Evolutionary conservation across 192 early-diverging fungal genomes (phyloP).

Genomic region (Podila horticola): DNA sequence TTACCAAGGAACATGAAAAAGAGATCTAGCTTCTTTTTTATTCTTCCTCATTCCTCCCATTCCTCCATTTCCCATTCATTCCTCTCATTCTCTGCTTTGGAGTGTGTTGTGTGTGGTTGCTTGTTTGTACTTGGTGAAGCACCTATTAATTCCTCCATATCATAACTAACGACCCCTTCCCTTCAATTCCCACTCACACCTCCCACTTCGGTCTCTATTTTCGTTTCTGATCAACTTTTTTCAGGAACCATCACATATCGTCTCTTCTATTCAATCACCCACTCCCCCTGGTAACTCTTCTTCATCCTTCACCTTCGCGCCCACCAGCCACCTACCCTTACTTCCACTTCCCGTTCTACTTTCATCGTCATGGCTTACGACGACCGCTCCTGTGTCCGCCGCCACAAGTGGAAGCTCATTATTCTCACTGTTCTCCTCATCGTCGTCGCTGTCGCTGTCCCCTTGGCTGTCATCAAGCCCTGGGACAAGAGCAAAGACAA

Average conservation of each 20-base stretch:
- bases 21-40: neutral
- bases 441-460: constrained; percentile 18
- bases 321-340: neutral
- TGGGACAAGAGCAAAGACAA: constrained; percentile 28
- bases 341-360: neutral
- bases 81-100: neutral
- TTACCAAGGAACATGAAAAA: neutral
- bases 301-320: neutral
- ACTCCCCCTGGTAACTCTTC: neutral
- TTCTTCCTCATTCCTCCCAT: neutral
- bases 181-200: too few relatives aligned
- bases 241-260: neutral
- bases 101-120: too few relatives aligned
- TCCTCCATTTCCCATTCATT: neutral
- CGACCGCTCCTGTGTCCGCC: constrained; percentile 21
- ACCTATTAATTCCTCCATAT: neutral
- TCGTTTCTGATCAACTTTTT: too few relatives aligned
- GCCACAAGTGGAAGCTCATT: constrained; percentile 18
- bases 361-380: neutral
- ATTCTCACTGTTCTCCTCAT: constrained; percentile 14
- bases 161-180: too few relatives aligned
- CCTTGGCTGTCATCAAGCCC: constrained; percentile 18
- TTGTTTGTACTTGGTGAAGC: too few relatives aligned
- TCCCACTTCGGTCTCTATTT: too few relatives aligned
- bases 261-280: neutral